These are phyloP conservation scores for Plectosphaerella plurivora DNA, from an alignment of 2,329 filamentous ascomycete species.

Conservation along the genomic window DNA sequence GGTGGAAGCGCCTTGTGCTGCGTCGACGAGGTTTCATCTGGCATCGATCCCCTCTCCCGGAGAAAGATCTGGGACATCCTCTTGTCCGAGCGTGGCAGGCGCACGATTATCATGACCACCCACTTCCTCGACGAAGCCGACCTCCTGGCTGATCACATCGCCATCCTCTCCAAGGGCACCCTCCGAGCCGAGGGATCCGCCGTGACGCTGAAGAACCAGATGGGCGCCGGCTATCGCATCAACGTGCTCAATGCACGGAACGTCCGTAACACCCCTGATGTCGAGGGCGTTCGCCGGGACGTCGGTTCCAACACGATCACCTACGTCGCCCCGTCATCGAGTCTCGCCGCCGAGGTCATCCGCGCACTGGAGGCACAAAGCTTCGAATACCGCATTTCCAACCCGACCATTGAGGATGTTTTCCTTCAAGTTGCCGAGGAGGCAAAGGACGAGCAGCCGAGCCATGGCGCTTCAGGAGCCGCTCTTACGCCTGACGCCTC, in stretches of 20 bases:
- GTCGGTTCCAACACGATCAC: slow-evolving; percentile 66
- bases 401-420: slow-evolving; percentile 88
- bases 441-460: slow-evolving; percentile 30
- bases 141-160: slow-evolving; percentile 65
- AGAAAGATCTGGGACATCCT: slow-evolving; percentile 51
- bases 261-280: slow-evolving; percentile 38
- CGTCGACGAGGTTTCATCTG: slow-evolving; percentile 71
- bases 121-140: slow-evolving; percentile 77
- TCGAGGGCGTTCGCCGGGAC: slow-evolving; percentile 54
- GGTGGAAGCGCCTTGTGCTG: slow-evolving; percentile 69
- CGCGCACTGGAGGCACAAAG: slow-evolving; percentile 60
- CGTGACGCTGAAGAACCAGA: slow-evolving; percentile 61
- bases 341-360: slow-evolving; percentile 68
- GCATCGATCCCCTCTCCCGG: slow-evolving; percentile 67
- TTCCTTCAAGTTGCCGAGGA: slow-evolving; percentile 85
- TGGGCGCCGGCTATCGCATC: slow-evolving; percentile 42
- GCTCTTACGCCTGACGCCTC: background rate
- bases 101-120: slow-evolving; percentile 68
- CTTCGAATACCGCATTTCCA: slow-evolving; percentile 80
- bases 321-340: slow-evolving; percentile 67
- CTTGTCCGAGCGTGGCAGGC: slow-evolving; percentile 58
- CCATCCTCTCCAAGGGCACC: slow-evolving; percentile 63
- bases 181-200: slow-evolving; percentile 65
- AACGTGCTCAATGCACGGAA: slow-evolving; percentile 35
- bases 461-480: slow-evolving; percentile 5